Percentiles rank a stretch among this genome's conserved stretches.
Conservation (phyloP, 805 yeast genomes). For the Starmerella gropengiesseri region DNA sequence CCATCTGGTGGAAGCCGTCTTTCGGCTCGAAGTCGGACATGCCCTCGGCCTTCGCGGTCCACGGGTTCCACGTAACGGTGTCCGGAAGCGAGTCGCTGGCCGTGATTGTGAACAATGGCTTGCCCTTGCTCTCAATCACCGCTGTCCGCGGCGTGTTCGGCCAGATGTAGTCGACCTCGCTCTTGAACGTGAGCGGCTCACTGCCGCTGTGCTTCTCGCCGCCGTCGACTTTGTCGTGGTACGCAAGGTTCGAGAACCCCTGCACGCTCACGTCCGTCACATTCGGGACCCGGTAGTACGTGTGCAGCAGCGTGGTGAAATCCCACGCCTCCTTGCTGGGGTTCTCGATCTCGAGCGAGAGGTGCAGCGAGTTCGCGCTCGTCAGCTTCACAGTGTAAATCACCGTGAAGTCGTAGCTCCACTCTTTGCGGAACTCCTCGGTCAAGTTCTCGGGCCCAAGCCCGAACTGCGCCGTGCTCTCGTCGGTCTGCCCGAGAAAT, state of each 20-base stretch:
- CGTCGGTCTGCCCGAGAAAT: conserved; percentile 72
- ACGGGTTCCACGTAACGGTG: conserved; percentile 95
- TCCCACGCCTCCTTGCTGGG: conserved; percentile 46
- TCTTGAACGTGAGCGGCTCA: conserved; percentile 25
- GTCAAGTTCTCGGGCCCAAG: conserved; percentile 76
- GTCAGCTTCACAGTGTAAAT: conserved; percentile 53
- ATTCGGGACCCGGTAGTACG: conserved; percentile 66
- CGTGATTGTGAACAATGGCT: conserved; percentile 53
- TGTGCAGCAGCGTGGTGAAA: conserved; percentile 92
- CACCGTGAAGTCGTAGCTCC: conserved; percentile 71
- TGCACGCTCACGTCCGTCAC: conserved; percentile 67
- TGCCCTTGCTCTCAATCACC: conserved; percentile 61
- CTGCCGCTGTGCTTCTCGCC: conserved; percentile 31
- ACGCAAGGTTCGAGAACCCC: conserved; percentile 61
- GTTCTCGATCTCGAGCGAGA: conserved; percentile 68
- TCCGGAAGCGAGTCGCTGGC: conserved; percentile 45
- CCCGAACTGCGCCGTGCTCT: conserved; percentile 72
- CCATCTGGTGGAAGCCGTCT: conserved; percentile 71
- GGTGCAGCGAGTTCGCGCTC: conserved; percentile 35
- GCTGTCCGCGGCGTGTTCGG: conserved; percentile 41
- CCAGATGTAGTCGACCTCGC: conserved; percentile 81
- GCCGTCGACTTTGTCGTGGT: conserved; percentile 64
- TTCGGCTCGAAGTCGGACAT: conserved; percentile 88
- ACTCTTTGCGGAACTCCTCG: conserved; percentile 44
- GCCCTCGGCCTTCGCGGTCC: conserved; percentile 69